Evolutionary conservation across 192 early-diverging fungal genomes (phyloP), one percentile per base, ranked within the genome.

Genomic region (Funneliformis geosporum): DNA sequence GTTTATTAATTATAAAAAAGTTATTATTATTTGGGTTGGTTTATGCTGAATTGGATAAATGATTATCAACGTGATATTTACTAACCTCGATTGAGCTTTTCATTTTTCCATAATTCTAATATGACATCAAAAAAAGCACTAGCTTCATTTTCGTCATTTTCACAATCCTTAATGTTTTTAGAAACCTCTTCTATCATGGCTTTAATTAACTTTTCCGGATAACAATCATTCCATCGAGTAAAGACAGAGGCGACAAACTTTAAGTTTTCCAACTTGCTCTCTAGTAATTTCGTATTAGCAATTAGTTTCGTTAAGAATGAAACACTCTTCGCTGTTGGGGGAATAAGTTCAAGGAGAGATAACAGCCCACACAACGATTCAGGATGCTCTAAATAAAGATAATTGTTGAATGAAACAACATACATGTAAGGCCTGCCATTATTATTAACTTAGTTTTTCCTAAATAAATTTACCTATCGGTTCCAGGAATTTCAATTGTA

Each of bases 391-490:
- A 47, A 44, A 10, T 16, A 72, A 27, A 27, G 50, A n/a, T n/a
- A 16, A 8, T 21, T 0, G 38, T 67, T 16, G n/a, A 5, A 25
- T 43, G n/a, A 38, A 44, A 43, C 33, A 33, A 33, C 33, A 33
- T 33, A 33, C 33, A 33, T n/a, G 2, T 33, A 23, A 23, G 9
- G 18, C 23, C 23, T 64, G n/a, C 23, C 23, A 23, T 64, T 2
- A 64, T 27, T 25, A 64, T 2, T 7, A 25, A 64, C 16, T n/a
- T n/a, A n/a, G n/a, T n/a, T n/a, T n/a, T n/a, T n/a, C n/a, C n/a
- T n/a, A n/a, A 23, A 42, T 68, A 16, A 47, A 72, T 44, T 18
- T 27, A 72, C 70, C 43, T 47, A 72, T 25, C 10, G 70, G 70
- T 21, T 72, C 70, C 25, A 72, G 50, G 7, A 21, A 1, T 72